Base-by-base conservation (phyloP, 2,329 filamentous ascomycete genomes). In the Coniochaeta hoffmannii region DNA sequence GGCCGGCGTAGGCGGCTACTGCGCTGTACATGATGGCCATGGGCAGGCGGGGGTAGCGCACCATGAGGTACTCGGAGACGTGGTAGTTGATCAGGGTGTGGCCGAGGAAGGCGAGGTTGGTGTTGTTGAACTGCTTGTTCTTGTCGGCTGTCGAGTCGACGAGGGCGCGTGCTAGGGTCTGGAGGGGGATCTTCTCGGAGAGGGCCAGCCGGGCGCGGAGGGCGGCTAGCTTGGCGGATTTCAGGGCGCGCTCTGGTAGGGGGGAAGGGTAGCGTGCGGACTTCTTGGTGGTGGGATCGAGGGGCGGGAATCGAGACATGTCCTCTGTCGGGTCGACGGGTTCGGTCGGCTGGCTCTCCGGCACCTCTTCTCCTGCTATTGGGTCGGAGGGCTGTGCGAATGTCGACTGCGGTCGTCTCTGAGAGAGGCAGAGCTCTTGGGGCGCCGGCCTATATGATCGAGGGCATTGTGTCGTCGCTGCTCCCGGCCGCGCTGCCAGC, bases 121-220 rank as follows among this genome's bases (percentile, higher is more conserved):
- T 77, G 72, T 99, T 99, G 78, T 97, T 99, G 79, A 94, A 96
- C 64, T 80, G 80, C 52, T 84, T 76, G 70, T 90, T 83, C 12
- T 81, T 69, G 69, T 97, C 93, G 58, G 93, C 93, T 19, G 92
- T 92, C 31, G 86, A 76, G 70, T 96, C 89, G 65, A 97, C 82
- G 59, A 99, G 84, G 54, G 90, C 85, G 58, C 93, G 85, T 58
- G 90, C 92, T 61, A 99, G 83, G 5, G 89, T 93, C 75, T 94
- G 81, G 58, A 96, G 74, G 34, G 94, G 93, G 60, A 97, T 81
- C 72, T 88, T 89, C 59, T 82, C 80, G 24, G 92, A 87, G 56
- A 99, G 84, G 38, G 85, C 84, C 59, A 99, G 82, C 71, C 94
- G 89, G 64, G 92, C 90, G 71, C 97, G 92, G 49, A 99, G 83